Percentiles rank a stretch among this genome's conserved stretches.
Evolutionary conservation across 2,329 filamentous ascomycete species (phyloP).

Genomic region (Ceratocystis colombiana): DNA sequence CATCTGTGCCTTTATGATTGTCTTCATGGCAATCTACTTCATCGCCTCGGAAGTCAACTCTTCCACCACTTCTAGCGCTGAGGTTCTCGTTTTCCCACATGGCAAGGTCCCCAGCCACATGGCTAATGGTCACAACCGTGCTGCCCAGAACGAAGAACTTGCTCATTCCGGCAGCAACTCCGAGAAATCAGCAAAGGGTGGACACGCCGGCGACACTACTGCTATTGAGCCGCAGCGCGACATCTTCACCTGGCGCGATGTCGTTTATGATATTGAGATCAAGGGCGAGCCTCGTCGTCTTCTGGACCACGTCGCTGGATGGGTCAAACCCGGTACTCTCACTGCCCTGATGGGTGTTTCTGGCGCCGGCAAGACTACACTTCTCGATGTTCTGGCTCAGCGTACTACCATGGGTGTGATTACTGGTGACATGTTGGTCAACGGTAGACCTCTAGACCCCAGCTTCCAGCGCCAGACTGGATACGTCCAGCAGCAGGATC

Average conservation of each 20-base stretch:
- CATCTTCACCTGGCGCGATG: slow-evolving; percentile 70
- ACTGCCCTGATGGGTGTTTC: slow-evolving; percentile 65
- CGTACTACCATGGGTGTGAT: slow-evolving; percentile 52
- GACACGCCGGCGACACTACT: slow-evolving; percentile 28
- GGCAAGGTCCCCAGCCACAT: slow-evolving; percentile 42
- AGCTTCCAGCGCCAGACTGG: slow-evolving; percentile 57
- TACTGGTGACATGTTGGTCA: slow-evolving; percentile 56
- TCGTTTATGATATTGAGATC: slow-evolving; percentile 62
- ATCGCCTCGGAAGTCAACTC: slow-evolving; percentile 56
- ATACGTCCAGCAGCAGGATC: slow-evolving; percentile 42
- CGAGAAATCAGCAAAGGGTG: slow-evolving; percentile 26
- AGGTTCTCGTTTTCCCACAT: slow-evolving; percentile 57
- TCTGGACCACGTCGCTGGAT: slow-evolving; percentile 70
- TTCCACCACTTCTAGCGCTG: slow-evolving; percentile 51
- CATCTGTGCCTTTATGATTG: slow-evolving; percentile 51
- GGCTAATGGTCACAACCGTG: slow-evolving; percentile 30
- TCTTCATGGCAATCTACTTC: slow-evolving; percentile 55
- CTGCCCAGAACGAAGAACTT: slow-evolving; percentile 31
- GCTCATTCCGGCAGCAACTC: slow-evolving; percentile 36
- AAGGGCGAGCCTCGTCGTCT: slow-evolving; percentile 62
- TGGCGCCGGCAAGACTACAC: slow-evolving; percentile 38
- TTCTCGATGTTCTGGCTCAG: slow-evolving; percentile 37
- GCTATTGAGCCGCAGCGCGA: slow-evolving; percentile 39
- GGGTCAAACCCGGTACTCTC: slow-evolving; percentile 80
- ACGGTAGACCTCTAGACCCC: slow-evolving; percentile 45